Evolutionary conservation across 805 yeast species (phyloP).

Genomic region (Suhomyces pyralidae): DNA sequence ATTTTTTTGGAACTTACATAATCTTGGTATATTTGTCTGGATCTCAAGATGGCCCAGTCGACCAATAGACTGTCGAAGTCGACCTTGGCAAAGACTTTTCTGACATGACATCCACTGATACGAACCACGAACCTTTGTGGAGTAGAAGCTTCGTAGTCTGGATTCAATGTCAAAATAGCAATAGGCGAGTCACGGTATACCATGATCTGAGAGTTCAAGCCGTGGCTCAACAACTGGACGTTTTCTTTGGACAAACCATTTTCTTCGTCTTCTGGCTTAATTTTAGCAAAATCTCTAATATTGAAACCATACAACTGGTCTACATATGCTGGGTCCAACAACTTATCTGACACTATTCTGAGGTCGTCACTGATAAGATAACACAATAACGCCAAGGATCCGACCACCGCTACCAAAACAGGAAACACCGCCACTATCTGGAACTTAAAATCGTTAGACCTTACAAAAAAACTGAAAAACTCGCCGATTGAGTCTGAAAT

Average conservation of each 20-base stretch:
- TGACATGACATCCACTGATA: conserved; percentile 58
- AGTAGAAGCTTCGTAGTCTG: conserved; percentile 36
- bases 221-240: conserved; percentile 27
- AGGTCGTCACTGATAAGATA: conserved; percentile 48
- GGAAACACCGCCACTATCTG: conserved; percentile 33
- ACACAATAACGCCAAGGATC: conserved; percentile 38
- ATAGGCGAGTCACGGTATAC: conserved; percentile 70
- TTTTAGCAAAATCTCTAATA: conserved; percentile 44
- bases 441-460: conserved; percentile 23
- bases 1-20: conserved; percentile 25
- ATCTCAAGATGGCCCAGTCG: conserved; percentile 55
- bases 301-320: conserved; percentile 49
- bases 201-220: conserved; percentile 53
- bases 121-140: conserved; percentile 44
- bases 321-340: conserved; percentile 21
- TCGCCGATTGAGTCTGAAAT: conserved; percentile 30
- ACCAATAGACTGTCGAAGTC: conserved; percentile 64
- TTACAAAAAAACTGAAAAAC: conserved; percentile 21
- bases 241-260: conserved; percentile 13
- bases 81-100: conserved; percentile 63
- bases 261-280: conserved; percentile 19
- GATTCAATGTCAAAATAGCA: conserved; percentile 53
- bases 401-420: conserved; percentile 35
- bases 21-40: conserved; percentile 37
- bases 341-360: conserved; percentile 30